Base-by-base conservation (phyloP, 805 yeast genomes). In the Blastobotrys attinorum region DNA sequence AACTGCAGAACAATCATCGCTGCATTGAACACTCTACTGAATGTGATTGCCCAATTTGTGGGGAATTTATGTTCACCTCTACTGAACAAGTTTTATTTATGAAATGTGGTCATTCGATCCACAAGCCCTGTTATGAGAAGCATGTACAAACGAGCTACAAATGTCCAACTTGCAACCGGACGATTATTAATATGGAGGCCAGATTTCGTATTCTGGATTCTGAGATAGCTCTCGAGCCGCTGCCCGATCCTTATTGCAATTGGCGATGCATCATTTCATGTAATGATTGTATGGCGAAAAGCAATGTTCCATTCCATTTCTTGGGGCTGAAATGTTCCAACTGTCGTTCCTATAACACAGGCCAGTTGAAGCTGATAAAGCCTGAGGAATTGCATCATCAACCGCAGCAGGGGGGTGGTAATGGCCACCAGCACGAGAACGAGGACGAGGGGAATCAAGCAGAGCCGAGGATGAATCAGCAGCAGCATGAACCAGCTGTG, bases 41-140 rank as follows among this genome's bases (percentile, higher is more conserved):
- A 60, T 83, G 95, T 38, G 80, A 88, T 59, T 89, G 97, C 61
- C 95, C 96, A 1, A 86, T 89, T 31, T 89, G 97, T 64, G 85
- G 83, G 46, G 97, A 88, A 54, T 88, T 80, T 61, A 76, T 89
- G 76, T 89, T 89, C 60, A 83, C 87, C 13, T 81, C 92, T 3
- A 77, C 83, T 4, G 73, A 70, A 58, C 81, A 87, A 8, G 95
- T 88, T 35, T 95, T 87, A 17, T 88, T 89, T 60, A 87, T 89
- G 96, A 69, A 71, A 3, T 89, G 97, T 64, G 96, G 97, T 2
- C 97, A 89, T 63, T 85, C 95, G 31, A 89, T 89, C 46, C 97
- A 89, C 64, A 86, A 87, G 60, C 57, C 62, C 22, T 89, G 97
- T 61, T 88, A 79, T 60, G 81, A 81, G 48, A 90, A 85, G 51